These are phyloP conservation scores for Xylaria sp. DNA, from an alignment of 2,329 filamentous ascomycete genomes.

Conservation along the genomic window DNA sequence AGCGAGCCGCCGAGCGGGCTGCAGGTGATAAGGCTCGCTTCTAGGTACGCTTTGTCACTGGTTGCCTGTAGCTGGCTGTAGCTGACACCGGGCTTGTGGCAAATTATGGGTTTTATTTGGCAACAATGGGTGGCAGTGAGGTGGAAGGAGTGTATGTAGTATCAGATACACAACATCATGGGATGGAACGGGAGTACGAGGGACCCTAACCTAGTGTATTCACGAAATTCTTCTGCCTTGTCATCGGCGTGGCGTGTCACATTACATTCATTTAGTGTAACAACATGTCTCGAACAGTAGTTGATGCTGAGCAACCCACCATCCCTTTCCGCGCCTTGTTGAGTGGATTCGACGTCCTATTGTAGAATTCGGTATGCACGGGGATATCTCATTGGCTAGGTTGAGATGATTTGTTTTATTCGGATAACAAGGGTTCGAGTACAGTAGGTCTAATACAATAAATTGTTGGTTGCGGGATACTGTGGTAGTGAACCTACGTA, in stretches of 20 bases:
- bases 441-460: no score
- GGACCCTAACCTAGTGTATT: background rate
- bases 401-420: slow-evolving; percentile 2
- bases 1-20: slow-evolving; percentile 55
- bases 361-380: background rate
- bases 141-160: slow-evolving; percentile 10
- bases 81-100: background rate
- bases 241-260: background rate
- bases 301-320: background rate
- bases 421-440: slow-evolving; percentile 5
- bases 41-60: slow-evolving; percentile 51
- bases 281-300: background rate
- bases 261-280: background rate
- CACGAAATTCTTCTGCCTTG: background rate
- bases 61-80: slow-evolving; percentile 37
- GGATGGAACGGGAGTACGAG: slow-evolving; percentile 2
- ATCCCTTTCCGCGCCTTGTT: background rate
- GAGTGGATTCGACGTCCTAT: background rate
- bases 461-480: no score
- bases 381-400: slow-evolving; percentile 12
- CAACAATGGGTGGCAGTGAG: slow-evolving; percentile 17
- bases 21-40: slow-evolving; percentile 85
- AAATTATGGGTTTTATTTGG: slow-evolving; percentile 9
- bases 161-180: slow-evolving; percentile 2
- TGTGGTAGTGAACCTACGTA: no score